A percentile compares a stretch with the other conserved stretches of the same genome.
phyloP scores from a whole-genome alignment of 805 yeast species.

The Candida taoyuanica region DNA sequence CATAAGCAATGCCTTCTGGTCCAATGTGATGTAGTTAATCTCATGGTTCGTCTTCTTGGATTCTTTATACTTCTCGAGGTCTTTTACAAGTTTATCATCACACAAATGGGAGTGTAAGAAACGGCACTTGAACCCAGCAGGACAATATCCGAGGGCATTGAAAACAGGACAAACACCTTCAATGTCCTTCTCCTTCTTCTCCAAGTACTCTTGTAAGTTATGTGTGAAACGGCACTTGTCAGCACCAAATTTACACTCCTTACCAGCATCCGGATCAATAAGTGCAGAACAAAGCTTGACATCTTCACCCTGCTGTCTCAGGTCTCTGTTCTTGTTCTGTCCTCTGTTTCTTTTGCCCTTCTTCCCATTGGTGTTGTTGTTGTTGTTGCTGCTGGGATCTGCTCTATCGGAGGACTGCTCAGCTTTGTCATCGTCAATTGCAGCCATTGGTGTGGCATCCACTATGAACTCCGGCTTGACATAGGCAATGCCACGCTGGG shows the following conservation, averaged over 20 bases:
- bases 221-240: conserved; percentile 75
- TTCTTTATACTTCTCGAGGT: conserved; percentile 36
- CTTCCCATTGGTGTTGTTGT: conserved; percentile 33
- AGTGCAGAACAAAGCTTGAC: conserved; percentile 61
- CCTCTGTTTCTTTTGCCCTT: conserved; percentile 56
- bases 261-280: conserved; percentile 46
- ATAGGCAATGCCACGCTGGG: conserved; percentile 62
- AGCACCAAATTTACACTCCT: conserved; percentile 58
- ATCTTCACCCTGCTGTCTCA: conserved; percentile 61
- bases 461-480: conserved; percentile 69
- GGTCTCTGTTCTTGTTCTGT: conserved; percentile 78
- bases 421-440: conserved; percentile 43
- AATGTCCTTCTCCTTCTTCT: conserved; percentile 64
- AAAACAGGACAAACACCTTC: conserved; percentile 83
- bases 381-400: conserved; percentile 21
- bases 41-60: conserved; percentile 43
- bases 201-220: conserved; percentile 61
- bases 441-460: conserved; percentile 21
- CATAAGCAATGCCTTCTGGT: conserved; percentile 30
- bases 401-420: conserved; percentile 37
- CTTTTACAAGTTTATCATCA: conserved; percentile 42
- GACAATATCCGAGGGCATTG: conserved; percentile 80
- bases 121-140: conserved; percentile 87
- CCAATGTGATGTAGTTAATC: conserved; percentile 54
- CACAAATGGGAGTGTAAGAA: conserved; percentile 75